Conservation (phyloP, 768 basidiomycete species). For the Serpula lacrymans region DNA sequence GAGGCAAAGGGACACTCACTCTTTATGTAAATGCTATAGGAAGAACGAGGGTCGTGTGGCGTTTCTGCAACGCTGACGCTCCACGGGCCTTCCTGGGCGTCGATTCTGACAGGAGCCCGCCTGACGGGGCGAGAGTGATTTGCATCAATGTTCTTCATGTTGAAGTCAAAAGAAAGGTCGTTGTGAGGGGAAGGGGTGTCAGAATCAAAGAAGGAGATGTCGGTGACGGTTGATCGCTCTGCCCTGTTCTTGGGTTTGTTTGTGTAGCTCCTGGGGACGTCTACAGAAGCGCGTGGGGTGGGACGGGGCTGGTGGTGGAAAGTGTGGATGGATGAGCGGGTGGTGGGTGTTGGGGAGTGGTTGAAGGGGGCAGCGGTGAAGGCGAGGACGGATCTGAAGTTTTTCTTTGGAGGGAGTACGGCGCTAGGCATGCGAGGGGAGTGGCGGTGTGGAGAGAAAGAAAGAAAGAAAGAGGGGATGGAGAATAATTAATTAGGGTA, state of each 20-base stretch:
- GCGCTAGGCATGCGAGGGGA: conserved; percentile 42
- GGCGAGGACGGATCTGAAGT: conserved; percentile 48
- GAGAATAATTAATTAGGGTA: conserved; percentile 27
- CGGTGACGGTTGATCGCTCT: conserved; percentile 36
- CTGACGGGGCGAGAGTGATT: conserved; percentile 38
- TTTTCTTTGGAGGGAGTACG: conserved; percentile 40
- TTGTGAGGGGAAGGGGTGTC: conserved; percentile 24
- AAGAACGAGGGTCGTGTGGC: conserved; percentile 61
- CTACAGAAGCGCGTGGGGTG: conserved; percentile 41
- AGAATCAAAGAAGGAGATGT: conserved; percentile 42
- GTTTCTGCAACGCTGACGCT: conserved; percentile 85
- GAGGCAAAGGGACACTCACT: conserved; percentile 49
- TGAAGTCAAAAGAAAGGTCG: conserved; percentile 9
- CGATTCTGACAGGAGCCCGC: conserved; percentile 57
- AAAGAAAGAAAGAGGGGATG: conserved; percentile 22
- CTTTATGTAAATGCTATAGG: conserved; percentile 86
- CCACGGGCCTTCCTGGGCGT: conserved; percentile 82
- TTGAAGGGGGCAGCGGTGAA: conserved; percentile 36
- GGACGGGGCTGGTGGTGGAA: conserved; percentile 21
- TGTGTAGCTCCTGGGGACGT: conserved; percentile 38
- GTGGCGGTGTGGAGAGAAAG: conserved; percentile 11
- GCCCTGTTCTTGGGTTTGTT: conserved; percentile 31
- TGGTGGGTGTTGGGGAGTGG: conserved; percentile 24
- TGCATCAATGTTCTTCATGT: conserved; percentile 42
- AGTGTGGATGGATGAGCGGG: conserved; percentile 26